Conservation (phyloP, 805 yeast species). For the Cyberlindnera samutprakarnensis region DNA sequence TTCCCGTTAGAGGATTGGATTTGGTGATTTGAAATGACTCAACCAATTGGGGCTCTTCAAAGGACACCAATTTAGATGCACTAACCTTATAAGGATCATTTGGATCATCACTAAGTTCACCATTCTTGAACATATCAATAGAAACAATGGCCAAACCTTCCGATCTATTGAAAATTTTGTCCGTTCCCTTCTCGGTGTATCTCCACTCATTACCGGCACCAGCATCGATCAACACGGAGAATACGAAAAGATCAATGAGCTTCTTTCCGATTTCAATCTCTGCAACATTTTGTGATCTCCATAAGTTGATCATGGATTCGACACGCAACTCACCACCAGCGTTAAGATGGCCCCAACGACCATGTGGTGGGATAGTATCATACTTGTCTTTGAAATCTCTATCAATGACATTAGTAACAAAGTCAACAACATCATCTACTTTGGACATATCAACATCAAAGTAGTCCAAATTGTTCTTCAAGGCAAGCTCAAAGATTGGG, state of each 20-base stretch:
- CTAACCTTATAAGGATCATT: constrained; percentile 35
- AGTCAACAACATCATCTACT: constrained; percentile 36
- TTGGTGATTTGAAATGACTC: constrained; percentile 41
- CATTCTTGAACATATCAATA: constrained; percentile 43
- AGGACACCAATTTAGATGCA: constrained; percentile 30
- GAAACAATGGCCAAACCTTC: constrained; percentile 64
- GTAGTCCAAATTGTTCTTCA: constrained; percentile 30
- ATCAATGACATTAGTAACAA: constrained; percentile 32
- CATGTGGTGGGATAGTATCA: constrained; percentile 52
- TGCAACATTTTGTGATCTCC: constrained; percentile 27
- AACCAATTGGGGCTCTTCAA: constrained; percentile 30
- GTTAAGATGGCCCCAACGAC: constrained; percentile 61
- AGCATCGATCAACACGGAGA: constrained; percentile 58
- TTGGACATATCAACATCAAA: constrained; percentile 38
- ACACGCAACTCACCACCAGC: constrained; percentile 40
- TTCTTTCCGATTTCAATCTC: constrained; percentile 42
- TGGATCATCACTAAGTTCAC: constrained; percentile 33
- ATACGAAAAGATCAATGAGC: constrained; percentile 48
- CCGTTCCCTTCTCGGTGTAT: constrained; percentile 32
- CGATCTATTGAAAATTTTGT: constrained; percentile 33
- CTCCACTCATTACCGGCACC: constrained; percentile 61
- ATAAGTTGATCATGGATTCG: constrained; percentile 31
- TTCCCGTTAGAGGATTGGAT: constrained; percentile 44
- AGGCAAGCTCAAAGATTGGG: constrained; percentile 34
- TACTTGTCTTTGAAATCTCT: constrained; percentile 39